Evolutionary conservation across 1,284 basidiomycete genomes (phyloP), one percentile per base, ranked within the genome.

Genomic region (Macrocystidia cucumis): DNA sequence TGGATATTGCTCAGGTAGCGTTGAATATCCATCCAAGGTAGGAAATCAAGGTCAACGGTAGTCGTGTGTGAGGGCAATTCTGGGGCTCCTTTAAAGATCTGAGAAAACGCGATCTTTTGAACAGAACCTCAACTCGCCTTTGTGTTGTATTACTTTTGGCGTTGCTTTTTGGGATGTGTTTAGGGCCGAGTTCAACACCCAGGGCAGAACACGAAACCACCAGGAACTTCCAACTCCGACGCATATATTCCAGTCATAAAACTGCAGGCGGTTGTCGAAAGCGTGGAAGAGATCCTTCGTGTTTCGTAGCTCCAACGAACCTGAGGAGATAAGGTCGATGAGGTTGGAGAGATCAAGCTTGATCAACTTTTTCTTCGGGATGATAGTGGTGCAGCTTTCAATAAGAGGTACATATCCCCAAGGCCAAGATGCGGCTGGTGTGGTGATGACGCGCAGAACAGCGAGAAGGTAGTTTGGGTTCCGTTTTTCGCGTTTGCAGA

Each of bases 231-330:
- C 52, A 7, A 52, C 31, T 14, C 35, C 23, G 19, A 63, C 17
- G 14, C 24, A 38, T 18, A 63, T 30, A 3, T 44, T 39, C 52
- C 57, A 60, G 29, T 53, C 56, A 27, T 60, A 54, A 2, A 55
- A 44, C 14, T 35, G 43, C 25, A 61, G 45, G 9, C 44, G 43
- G 17, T 49, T 49, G 25, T 37, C 43, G 30, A 64, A 39, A 5
- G 65, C 41, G 14, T 54, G 37, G 2, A 39, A 29, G 3, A 64
- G 42, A 34, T 59, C 55, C 32, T 42, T 31, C 14, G 47, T 32
- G 34, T 60, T 48, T 32, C 59, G 48, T n/a, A 62, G 25, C 44
- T 67, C 63, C 4, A 64, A 37, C 9, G 36, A 27, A 13, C 61
- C 62, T 9, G 34, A 34, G 37, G 36, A 47, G 6, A 65, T 40